Base-by-base conservation (phyloP, 306 rosid genomes). In the Prunus salicina region DNA sequence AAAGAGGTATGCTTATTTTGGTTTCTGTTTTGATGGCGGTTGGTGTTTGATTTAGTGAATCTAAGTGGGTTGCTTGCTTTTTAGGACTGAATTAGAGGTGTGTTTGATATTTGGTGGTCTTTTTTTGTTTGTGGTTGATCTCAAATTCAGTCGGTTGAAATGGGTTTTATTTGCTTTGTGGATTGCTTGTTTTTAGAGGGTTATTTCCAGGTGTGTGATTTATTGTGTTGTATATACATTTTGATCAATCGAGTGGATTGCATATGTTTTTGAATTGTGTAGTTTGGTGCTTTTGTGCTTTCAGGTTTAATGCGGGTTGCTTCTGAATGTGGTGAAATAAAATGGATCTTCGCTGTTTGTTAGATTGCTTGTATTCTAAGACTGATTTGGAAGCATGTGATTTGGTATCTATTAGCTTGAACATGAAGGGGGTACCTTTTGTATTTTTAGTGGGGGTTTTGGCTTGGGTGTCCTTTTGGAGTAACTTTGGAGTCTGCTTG, bases 1-100 rank as follows among this genome's bases (percentile, higher is more conserved):
- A 90, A 87, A 81, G 88, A 90, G 91, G 98, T 93, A 20, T 50
- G 43, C 14, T 66, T 28, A 38, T 10, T 15, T 8, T 14, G 73
- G 13, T 18, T 60, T 49, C 34, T 41, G 45, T 32, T 74, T 69
- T 73, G 45, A 62, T 30, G 43, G 45, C 5, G 45, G 43, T 62
- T 64, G 69, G 69, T 34, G 27, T 46, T 46, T 25, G 11, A 38
- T 72, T 22, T 15, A 41, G n/a, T 41, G 65, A 57, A 62, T 27
- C 30, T 4, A 7, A 22, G 34, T 61, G 63, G 72, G 78, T 27
- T 51, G 4, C 25, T 78, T 49, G 70, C 16, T 30, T 63, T 30
- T 63, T 28, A 63, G 45, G 67, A 30, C 12, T 63, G 43, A 30
- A 30, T 28, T 61, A 41, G 19, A 58, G 43, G 43, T 7, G 43